Evolutionary conservation across 129 eudicot species (phyloP), one percentile per base, ranked within the genome.

Genomic region (Arctium minus): DNA sequence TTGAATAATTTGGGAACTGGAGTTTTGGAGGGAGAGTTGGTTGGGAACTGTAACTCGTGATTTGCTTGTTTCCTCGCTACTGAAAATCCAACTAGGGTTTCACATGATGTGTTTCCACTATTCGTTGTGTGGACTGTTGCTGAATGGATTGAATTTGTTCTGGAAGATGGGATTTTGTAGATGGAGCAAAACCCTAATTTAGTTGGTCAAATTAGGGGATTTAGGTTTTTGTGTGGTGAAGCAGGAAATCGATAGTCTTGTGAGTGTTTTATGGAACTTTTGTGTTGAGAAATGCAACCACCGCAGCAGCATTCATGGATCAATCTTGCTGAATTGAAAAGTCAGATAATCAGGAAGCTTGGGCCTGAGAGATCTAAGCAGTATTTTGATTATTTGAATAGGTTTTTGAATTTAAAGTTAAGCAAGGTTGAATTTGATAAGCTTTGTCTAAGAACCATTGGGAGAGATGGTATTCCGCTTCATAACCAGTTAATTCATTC

Each of bases 401-500:
- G 85, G 46, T 92, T 90, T 69, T 84, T 96, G 88, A 90, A 82
- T 83, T 85, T 88, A 87, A 93, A 93, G 88, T 74, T 96, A 69
- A 89, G 81, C 80, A 96, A 96, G 86, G 89, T 48, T 79, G 98
- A 93, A 80, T 96, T 93, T 60, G 87, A 90, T 80, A 92, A 89
- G 86, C 85, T 91, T 36, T 96, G 98, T 87, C 30, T 86, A 73
- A 84, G 90, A 83, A 90, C 93, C 29, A 70, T 96, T 67, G 98
- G 98, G 64, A 88, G 90, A 76, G 99, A 90, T 79, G 93, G 92
- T 83, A 87, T 93, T 46, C 90, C 79, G 3, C 86, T 96, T 81
- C 99, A 96, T 87, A 96, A 96, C 89, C 96, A 88, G 88, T 86
- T 96, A 68, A 86, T 96, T 83, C 89, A 90, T 77, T 87, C 96